Conservation (phyloP, 129 eudicot genomes). For the Pseudognaphalium luteoalbum region DNA sequence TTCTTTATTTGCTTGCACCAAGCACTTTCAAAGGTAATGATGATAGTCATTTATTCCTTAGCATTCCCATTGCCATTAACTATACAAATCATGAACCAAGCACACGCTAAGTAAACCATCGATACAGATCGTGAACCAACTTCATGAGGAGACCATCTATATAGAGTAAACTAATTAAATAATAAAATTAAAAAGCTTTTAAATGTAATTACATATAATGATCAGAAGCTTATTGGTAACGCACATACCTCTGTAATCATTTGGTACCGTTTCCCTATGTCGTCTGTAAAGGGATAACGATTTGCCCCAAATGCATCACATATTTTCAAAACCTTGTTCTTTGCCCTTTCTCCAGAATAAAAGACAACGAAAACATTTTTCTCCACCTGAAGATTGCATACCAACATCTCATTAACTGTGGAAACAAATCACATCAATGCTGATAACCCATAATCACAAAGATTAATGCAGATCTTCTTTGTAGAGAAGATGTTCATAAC, state of each 20-base stretch:
- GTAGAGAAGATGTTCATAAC: background rate
- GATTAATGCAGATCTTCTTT: conserved; percentile 14
- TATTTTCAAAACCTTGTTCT: conserved; percentile 77
- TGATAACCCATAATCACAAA: background rate
- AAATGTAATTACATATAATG: background rate
- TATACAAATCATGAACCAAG: too few relatives aligned
- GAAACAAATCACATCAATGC: conserved; percentile 3
- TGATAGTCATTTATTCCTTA: too few relatives aligned
- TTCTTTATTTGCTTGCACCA: too few relatives aligned
- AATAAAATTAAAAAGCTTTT: background rate
- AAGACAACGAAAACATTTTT: conserved; percentile 78
- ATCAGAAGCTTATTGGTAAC: conserved; percentile 15
- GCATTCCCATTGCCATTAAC: too few relatives aligned
- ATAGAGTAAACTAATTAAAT: background rate
- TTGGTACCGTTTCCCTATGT: conserved; percentile 60
- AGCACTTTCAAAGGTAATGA: too few relatives aligned
- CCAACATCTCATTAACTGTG: conserved; percentile 26
- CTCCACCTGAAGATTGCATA: conserved; percentile 59
- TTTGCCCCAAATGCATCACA: conserved; percentile 97
- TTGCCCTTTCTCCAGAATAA: conserved; percentile 89
- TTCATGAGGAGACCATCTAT: conserved; percentile 14
- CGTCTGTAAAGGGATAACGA: conserved; percentile 84
- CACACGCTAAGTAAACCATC: background rate
- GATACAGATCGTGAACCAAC: conserved; percentile 4
- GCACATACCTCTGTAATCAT: conserved; percentile 66